These are phyloP conservation scores for Hippophae rhamnoides DNA, from an alignment of 306 rosid genomes.

Conservation along the genomic window DNA sequence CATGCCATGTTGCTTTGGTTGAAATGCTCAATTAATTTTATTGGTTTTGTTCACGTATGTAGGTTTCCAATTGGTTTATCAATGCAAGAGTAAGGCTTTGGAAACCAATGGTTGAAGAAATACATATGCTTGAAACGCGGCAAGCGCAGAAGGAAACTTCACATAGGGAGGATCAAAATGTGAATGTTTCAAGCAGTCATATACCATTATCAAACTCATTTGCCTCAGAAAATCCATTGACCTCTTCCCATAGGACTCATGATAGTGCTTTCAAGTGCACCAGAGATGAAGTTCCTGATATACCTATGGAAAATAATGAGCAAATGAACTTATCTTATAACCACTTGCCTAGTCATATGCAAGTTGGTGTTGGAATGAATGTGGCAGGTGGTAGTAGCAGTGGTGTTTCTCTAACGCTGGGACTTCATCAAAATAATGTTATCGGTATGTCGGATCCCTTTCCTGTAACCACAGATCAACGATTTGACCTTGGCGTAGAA, in stretches of 20 bases:
- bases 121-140: slow-evolving; percentile 63
- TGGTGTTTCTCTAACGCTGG: slow-evolving; percentile 70
- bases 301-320: slow-evolving; percentile 21
- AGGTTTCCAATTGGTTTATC: slow-evolving; percentile 96
- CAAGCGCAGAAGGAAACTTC: slow-evolving; percentile 37
- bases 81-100: slow-evolving; percentile 93
- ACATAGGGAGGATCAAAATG: slow-evolving; percentile 30
- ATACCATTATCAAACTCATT: slow-evolving; percentile 35
- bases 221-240: slow-evolving; percentile 40
- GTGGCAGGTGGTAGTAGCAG: slow-evolving; percentile 34
- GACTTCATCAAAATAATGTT: slow-evolving; percentile 76
- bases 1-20: neutral
- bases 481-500: slow-evolving; percentile 48
- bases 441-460: slow-evolving; percentile 59
- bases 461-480: slow-evolving; percentile 55
- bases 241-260: slow-evolving; percentile 31
- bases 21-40: slow-evolving; percentile 1
- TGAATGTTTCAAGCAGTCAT: slow-evolving; percentile 31
- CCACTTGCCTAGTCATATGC: slow-evolving; percentile 36
- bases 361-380: slow-evolving; percentile 35
- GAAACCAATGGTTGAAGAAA: slow-evolving; percentile 98
- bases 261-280: slow-evolving; percentile 27
- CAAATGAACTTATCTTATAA: slow-evolving; percentile 32
- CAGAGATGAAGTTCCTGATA: slow-evolving; percentile 30
- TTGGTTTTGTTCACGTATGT: neutral